phyloP scores from a whole-genome alignment of 2,329 filamentous ascomycete species.

The Teratosphaeriaceae sp. region DNA sequence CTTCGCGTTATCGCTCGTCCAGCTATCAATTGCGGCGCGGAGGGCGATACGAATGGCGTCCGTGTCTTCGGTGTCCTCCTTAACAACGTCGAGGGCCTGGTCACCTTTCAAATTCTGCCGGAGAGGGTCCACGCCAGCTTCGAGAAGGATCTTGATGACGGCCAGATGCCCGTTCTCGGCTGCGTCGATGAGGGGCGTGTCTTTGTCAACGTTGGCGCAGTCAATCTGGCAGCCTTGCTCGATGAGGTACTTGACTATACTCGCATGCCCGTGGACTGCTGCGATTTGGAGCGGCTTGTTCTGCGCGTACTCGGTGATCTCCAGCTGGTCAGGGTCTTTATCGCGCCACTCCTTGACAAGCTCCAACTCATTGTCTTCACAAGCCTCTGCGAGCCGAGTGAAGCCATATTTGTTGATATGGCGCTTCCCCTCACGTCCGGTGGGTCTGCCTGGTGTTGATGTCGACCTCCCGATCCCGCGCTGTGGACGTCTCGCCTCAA shows the following conservation, averaged over 20 bases:
- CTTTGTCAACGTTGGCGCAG: slow-evolving; percentile 65
- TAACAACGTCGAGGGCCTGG: slow-evolving; percentile 78
- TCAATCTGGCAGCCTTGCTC: slow-evolving; percentile 79
- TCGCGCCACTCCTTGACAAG: slow-evolving; percentile 65
- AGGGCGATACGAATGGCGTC: slow-evolving; percentile 55
- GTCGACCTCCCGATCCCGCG: slow-evolving; percentile 46
- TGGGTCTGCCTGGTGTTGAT: slow-evolving; percentile 43
- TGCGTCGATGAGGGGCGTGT: slow-evolving; percentile 91
- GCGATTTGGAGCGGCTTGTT: slow-evolving; percentile 95
- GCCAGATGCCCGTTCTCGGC: slow-evolving; percentile 91
- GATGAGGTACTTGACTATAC: slow-evolving; percentile 83
- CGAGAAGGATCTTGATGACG: slow-evolving; percentile 76
- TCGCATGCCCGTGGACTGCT: slow-evolving; percentile 73
- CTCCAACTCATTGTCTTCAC: slow-evolving; percentile 77
- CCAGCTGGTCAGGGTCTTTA: slow-evolving; percentile 79
- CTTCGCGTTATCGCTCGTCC: slow-evolving; percentile 34
- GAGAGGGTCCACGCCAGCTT: slow-evolving; percentile 84
- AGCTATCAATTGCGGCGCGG: slow-evolving; percentile 39
- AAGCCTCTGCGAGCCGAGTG: slow-evolving; percentile 83
- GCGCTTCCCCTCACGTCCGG: slow-evolving; percentile 64
- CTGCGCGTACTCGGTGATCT: slow-evolving; percentile 88
- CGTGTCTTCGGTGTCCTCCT: slow-evolving; percentile 73
- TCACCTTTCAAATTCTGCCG: slow-evolving; percentile 89
- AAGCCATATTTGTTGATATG: slow-evolving; percentile 89
- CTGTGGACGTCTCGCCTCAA: slow-evolving; percentile 52